phyloP scores from a whole-genome alignment of 2,329 filamentous ascomycete species.

The Furcasterigmium furcatum region DNA sequence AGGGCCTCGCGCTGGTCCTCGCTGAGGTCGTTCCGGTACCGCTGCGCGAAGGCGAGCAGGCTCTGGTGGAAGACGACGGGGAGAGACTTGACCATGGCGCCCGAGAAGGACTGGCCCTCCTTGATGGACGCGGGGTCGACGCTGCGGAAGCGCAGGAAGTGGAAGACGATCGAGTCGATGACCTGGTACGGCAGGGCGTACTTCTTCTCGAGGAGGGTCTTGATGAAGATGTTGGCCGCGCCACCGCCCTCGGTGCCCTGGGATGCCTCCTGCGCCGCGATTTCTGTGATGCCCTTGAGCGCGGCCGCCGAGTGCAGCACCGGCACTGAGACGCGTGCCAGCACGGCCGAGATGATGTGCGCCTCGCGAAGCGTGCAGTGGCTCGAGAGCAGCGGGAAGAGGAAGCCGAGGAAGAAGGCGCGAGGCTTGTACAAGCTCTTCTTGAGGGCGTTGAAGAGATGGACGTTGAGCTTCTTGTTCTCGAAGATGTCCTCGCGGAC shows the following conservation, averaged over 20 bases:
- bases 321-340: constrained; percentile 81
- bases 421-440: constrained; percentile 91
- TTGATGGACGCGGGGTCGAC: constrained; percentile 57
- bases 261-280: constrained; percentile 85
- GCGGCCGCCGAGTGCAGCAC: constrained; percentile 91
- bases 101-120: constrained; percentile 39
- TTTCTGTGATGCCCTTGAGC: constrained; percentile 87
- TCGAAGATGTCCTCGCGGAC: constrained; percentile 95
- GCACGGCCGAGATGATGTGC: constrained; percentile 82
- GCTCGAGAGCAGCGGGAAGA: constrained; percentile 83
- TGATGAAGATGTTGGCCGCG: constrained; percentile 93
- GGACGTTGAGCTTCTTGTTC: constrained; percentile 91
- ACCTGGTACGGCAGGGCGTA: constrained; percentile 95
- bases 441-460: constrained; percentile 91
- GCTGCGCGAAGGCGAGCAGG: constrained; percentile 85
- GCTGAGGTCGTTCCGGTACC: constrained; percentile 94
- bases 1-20: constrained; percentile 92
- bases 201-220: constrained; percentile 90
- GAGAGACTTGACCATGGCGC: constrained; percentile 58
- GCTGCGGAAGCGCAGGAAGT: constrained; percentile 86
- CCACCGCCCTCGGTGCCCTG: constrained; percentile 82
- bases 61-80: constrained; percentile 98
- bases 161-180: constrained; percentile 91
- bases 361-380: constrained; percentile 93
- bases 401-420: constrained; percentile 83